These are phyloP conservation scores for Boletellus ananas DNA, from an alignment of 768 basidiomycete species.

Conservation along the genomic window DNA sequence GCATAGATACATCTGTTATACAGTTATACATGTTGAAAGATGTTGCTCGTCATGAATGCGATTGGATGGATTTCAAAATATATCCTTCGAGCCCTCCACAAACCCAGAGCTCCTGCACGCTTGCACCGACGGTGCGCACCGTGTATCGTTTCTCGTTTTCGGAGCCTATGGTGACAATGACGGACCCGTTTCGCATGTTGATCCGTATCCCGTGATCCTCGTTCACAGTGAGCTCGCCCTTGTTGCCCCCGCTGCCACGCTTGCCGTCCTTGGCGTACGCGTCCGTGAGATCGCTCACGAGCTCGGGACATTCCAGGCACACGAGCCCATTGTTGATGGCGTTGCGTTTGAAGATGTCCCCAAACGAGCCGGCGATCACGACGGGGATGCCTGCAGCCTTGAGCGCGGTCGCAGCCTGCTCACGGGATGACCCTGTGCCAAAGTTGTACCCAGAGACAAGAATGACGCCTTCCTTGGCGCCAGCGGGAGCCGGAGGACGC, in stretches of 20 bases:
- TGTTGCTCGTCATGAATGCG: conserved; percentile 21
- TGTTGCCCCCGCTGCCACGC: conserved; percentile 72
- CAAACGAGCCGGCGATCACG: conserved; percentile 96
- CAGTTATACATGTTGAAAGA: not conserved
- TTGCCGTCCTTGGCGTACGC: conserved; percentile 68
- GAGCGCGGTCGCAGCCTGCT: conserved; percentile 97
- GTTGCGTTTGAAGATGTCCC: conserved; percentile 99
- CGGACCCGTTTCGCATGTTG: conserved; percentile 65
- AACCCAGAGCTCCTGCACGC: conserved; percentile 97
- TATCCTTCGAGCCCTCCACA: conserved; percentile 93
- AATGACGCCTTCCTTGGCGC: conserved; percentile 58
- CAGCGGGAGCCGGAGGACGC: conserved; percentile 15
- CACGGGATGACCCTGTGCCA: conserved; percentile 96
- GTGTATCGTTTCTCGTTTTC: conserved; percentile 54
- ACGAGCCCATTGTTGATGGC: conserved; percentile 98
- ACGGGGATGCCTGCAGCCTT: conserved; percentile 90
- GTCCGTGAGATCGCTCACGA: conserved; percentile 79
- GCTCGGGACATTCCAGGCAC: conserved; percentile 87
- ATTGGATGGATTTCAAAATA: conserved; percentile 68
- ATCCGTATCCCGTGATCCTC: conserved; percentile 62
- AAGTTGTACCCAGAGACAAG: conserved; percentile 96
- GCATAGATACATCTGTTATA: not conserved
- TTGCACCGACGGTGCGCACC: conserved; percentile 79
- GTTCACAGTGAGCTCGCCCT: conserved; percentile 84
- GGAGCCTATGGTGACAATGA: conserved; percentile 44